These are phyloP conservation scores for Kitagawia praeruptora DNA, from an alignment of 129 eudicot genomes.

Conservation along the genomic window DNA sequence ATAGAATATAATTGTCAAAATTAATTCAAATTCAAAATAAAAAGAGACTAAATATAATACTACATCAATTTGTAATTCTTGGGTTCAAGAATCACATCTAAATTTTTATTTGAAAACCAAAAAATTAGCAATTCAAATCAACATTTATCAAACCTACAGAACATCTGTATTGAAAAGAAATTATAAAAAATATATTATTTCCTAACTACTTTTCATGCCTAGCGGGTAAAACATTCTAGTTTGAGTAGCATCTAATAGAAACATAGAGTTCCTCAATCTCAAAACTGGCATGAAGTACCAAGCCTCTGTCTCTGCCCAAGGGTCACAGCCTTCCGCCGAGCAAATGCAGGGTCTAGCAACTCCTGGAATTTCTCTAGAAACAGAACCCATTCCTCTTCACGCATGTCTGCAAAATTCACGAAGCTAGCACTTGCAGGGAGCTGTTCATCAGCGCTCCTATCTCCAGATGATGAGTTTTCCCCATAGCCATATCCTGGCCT, in stretches of 20 bases:
- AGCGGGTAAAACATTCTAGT: no score
- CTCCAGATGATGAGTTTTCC: neutral
- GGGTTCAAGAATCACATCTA: no score
- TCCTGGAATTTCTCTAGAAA: conserved; percentile 23
- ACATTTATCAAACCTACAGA: no score
- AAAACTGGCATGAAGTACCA: conserved; percentile 32
- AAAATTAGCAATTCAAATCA: no score
- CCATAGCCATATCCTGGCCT: conserved; percentile 5
- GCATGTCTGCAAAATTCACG: conserved; percentile 22
- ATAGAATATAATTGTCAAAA: no score
- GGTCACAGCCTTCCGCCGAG: conserved; percentile 13
- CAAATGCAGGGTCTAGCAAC: conserved; percentile 18
- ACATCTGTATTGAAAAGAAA: no score
- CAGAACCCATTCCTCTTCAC: conserved; percentile 19
- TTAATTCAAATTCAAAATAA: no score
- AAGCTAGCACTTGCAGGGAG: conserved; percentile 21
- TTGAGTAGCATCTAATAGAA: neutral
- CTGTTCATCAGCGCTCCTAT: conserved; percentile 14
- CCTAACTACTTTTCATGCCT: no score
- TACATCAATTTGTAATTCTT: no score
- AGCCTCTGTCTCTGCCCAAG: conserved; percentile 16
- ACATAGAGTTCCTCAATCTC: conserved; percentile 1
- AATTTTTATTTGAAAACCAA: no score
- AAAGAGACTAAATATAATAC: no score
- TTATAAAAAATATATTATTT: no score